A percentile compares a stretch with the other conserved stretches of the same genome.
Evolutionary conservation across 179 eudicot species (phyloP).

Genomic region (Vitellaria paradoxa): DNA sequence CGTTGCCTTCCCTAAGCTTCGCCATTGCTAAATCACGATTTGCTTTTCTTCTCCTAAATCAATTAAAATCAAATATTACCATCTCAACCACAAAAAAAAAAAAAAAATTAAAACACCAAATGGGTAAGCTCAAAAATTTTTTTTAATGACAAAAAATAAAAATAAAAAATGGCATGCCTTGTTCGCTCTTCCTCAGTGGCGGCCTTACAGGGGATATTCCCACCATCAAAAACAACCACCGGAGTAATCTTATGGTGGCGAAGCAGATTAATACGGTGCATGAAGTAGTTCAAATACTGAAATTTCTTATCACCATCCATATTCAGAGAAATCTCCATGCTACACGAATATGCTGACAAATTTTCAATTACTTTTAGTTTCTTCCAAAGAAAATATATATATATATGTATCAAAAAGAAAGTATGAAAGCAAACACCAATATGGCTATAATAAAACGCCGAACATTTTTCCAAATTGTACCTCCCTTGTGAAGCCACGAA

Average conservation of each 20-base stretch:
- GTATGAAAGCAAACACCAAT: too few species aligned
- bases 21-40: slow-evolving; percentile 70
- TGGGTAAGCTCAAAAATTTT: background rate
- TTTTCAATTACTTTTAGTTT: background rate
- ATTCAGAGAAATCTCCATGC: slow-evolving; percentile 71
- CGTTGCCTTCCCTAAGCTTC: slow-evolving; percentile 67
- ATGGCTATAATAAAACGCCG: background rate
- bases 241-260: slow-evolving; percentile 62
- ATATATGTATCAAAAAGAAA: background rate
- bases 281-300: slow-evolving; percentile 66
- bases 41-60: slow-evolving; percentile 53
- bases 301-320: slow-evolving; percentile 70
- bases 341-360: slow-evolving; percentile 73
- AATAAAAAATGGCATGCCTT: slow-evolving; percentile 35
- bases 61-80: background rate
- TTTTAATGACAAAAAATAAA: background rate
- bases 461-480: slow-evolving; percentile 21
- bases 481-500: slow-evolving; percentile 94
- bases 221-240: slow-evolving; percentile 88
- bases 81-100: background rate
- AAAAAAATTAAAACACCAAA: background rate
- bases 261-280: slow-evolving; percentile 74
- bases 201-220: slow-evolving; percentile 66
- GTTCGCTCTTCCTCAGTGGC: slow-evolving; percentile 60
- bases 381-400: background rate